Conservation (phyloP, 2,329 filamentous ascomycete species). For the Phialocephala subalpina region DNA sequence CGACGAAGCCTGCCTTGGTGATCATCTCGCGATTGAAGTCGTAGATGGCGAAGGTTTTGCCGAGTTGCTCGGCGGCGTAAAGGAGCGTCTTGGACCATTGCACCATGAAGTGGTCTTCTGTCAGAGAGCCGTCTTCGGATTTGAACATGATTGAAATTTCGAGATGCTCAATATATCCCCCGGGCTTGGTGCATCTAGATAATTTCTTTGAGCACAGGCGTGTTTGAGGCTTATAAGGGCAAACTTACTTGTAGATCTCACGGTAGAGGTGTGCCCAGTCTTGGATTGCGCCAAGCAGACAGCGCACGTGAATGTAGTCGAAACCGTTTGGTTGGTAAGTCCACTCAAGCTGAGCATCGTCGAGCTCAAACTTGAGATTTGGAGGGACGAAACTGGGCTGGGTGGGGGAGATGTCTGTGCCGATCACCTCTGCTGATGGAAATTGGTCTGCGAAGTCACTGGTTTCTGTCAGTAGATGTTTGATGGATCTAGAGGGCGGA, state of each 20-base stretch:
- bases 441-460: conserved; percentile 40
- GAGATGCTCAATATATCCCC: conserved; percentile 4
- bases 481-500: background rate
- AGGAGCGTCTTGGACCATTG: background rate
- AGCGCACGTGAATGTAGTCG: conserved; percentile 65
- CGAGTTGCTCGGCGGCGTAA: background rate
- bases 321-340: conserved; percentile 56
- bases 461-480: conserved; percentile 23
- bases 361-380: conserved; percentile 42
- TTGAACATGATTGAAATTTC: background rate
- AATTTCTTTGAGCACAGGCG: too few species aligned
- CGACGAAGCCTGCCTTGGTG: conserved; percentile 7
- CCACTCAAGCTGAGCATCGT: conserved; percentile 49
- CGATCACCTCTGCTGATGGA: conserved; percentile 34
- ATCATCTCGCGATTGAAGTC: background rate
- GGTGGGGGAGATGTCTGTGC: conserved; percentile 38
- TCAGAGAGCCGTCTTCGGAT: conserved; percentile 7
- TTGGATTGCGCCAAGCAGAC: conserved; percentile 37
- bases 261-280: background rate
- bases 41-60: conserved; percentile 1
- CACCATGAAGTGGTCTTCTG: too few species aligned
- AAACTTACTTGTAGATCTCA: background rate
- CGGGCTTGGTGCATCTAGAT: background rate
- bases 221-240: too few species aligned
- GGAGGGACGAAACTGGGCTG: conserved; percentile 39